A percentile compares a stretch with the other conserved stretches of the same genome.
Evolutionary conservation across 345 rosid species (phyloP).

Genomic region (Zanthoxylum bungeanum): DNA sequence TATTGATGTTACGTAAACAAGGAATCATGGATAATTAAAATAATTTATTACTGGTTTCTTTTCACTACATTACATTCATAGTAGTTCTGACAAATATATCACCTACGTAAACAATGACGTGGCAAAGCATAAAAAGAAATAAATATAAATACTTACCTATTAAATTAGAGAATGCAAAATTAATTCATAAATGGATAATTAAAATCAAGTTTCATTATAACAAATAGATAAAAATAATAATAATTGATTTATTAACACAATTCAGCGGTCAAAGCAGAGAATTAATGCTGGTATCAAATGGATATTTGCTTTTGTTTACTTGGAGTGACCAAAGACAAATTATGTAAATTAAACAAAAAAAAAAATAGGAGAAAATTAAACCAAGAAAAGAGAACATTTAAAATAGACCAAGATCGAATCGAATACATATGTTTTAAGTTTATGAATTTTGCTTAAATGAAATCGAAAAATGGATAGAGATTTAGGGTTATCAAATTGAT

Average conservation of each 20-base stretch:
- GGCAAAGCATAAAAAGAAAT: no score
- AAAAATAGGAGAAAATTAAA: neutral
- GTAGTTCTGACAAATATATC: no score
- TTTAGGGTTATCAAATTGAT: no score
- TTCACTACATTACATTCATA: no score
- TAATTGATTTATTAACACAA: neutral
- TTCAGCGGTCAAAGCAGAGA: neutral
- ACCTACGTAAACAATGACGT: no score
- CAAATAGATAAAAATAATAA: neutral
- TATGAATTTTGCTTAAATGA: neutral
- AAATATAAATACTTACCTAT: no score
- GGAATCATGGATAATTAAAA: no score
- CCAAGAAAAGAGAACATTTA: neutral
- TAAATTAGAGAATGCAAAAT: no score
- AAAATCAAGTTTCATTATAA: neutral
- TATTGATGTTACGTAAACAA: no score
- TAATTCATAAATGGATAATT: neutral
- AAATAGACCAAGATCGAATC: neutral
- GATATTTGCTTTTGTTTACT: conserved; percentile 7
- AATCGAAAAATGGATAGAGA: neutral
- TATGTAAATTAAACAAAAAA: neutral
- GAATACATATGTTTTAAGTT: neutral
- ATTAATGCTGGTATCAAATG: no score
- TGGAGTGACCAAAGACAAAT: neutral
- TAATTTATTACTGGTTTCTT: no score